Conservation (phyloP, 495 filamentous ascomycete species). For the Aspergillus haitiensis region DNA sequence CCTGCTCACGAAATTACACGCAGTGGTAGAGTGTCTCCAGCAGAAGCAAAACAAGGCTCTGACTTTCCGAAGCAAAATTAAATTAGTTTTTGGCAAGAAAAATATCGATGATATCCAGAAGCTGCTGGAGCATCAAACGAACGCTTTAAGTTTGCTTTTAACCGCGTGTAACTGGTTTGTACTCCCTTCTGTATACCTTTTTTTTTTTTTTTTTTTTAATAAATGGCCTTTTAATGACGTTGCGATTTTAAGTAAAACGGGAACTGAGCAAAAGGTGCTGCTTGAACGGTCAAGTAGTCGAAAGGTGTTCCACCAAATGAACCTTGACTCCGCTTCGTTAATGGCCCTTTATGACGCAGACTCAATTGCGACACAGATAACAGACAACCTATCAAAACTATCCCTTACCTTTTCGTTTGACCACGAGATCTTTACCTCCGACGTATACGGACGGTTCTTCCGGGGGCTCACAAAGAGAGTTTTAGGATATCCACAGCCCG, state of each 20-base stretch:
- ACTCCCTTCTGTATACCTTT: not conserved
- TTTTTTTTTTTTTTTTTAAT: too few relatives aligned
- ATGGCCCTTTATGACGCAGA: conserved; percentile 1
- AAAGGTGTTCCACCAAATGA: conserved; percentile 2
- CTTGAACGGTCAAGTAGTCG: conserved; percentile 8
- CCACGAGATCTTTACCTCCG: conserved; percentile 1
- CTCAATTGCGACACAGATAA: conserved; percentile 9
- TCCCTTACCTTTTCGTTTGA: conserved; percentile 8
- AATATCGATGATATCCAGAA: conserved; percentile 12
- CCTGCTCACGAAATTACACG: conserved; percentile 2
- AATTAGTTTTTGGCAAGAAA: conserved; percentile 10
- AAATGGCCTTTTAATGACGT: not conserved
- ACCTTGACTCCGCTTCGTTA: conserved; percentile 5
- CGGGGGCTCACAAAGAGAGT: conserved; percentile 4
- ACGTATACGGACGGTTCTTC: conserved; percentile 5
- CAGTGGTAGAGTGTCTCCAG: not conserved
- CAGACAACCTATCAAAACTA: not conserved
- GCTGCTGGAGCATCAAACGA: conserved; percentile 11
- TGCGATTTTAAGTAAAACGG: not conserved
- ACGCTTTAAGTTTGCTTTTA: conserved; percentile 6
- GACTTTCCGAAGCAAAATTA: conserved; percentile 5
- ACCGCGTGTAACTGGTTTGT: conserved; percentile 11
- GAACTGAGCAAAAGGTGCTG: conserved; percentile 2
- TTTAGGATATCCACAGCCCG: not conserved
- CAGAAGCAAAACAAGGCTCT: conserved; percentile 2